These are phyloP conservation scores for Breviolum minutum DNA, from an alignment of 73 alveolate species.

Conservation along the genomic window DNA sequence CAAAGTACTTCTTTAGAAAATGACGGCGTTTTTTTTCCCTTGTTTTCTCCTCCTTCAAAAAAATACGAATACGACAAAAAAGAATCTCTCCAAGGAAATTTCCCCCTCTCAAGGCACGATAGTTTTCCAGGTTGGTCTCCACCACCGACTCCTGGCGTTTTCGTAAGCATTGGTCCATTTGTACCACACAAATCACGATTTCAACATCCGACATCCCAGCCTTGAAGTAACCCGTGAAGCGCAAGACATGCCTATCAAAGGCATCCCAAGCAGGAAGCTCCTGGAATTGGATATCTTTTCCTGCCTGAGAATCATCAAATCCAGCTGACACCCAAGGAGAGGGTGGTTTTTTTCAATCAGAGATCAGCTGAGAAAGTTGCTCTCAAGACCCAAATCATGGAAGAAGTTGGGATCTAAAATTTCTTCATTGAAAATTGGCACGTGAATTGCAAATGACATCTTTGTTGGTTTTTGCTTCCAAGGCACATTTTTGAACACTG, in stretches of 20 bases:
- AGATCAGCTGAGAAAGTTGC: neutral
- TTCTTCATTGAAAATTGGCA: no score
- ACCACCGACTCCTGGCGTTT: slow-evolving; percentile 71
- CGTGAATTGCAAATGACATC: no score
- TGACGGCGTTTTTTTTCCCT: no score
- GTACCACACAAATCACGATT: neutral
- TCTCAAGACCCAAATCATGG: neutral
- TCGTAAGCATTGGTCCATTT: neutral
- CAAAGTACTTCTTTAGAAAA: neutral
- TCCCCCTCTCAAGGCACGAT: slow-evolving; percentile 21
- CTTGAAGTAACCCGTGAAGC: slow-evolving; percentile 96
- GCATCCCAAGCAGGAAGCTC: slow-evolving; percentile 96
- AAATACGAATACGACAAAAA: no score
- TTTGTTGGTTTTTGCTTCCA: neutral
- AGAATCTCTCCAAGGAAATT: neutral
- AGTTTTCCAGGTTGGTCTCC: slow-evolving; percentile 95
- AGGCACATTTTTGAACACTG: slow-evolving; percentile 72
- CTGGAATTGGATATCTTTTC: slow-evolving; percentile 44
- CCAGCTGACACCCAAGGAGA: neutral
- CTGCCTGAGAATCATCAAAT: neutral
- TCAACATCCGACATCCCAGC: neutral
- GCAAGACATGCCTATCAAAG: slow-evolving; percentile 95
- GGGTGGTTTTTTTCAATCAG: neutral
- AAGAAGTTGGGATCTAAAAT: no score
- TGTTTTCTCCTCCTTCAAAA: no score